These are phyloP conservation scores for Peribolospora kevripleyi DNA, from an alignment of 768 basidiomycete genomes.

Conservation along the genomic window DNA sequence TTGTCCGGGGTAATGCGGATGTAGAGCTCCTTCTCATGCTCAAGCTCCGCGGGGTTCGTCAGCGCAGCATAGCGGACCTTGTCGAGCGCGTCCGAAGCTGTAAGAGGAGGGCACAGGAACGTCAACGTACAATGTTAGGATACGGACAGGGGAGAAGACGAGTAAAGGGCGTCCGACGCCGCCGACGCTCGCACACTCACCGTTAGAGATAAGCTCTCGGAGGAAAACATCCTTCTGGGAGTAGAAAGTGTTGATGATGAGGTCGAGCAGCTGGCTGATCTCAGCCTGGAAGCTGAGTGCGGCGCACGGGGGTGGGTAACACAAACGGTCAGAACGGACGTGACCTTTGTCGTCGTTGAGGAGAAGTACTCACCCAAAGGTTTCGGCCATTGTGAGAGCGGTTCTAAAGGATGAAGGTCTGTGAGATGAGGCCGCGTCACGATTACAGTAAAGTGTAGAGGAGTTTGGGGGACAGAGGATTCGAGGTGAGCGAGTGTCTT, in stretches of 20 bases:
- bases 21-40: conserved; percentile 70
- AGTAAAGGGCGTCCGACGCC: not conserved
- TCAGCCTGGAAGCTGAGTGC: conserved; percentile 81
- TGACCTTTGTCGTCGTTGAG: too few relatives aligned
- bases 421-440: too few relatives aligned
- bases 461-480: too few relatives aligned
- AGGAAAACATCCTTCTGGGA: conserved; percentile 99
- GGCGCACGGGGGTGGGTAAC: too few relatives aligned
- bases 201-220: conserved; percentile 44
- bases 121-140: not conserved
- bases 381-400: too few relatives aligned
- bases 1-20: conserved; percentile 90
- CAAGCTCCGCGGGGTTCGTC: conserved; percentile 75
- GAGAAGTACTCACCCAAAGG: too few relatives aligned
- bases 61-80: conserved; percentile 91
- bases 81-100: conserved; percentile 92
- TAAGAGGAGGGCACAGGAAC: conserved; percentile 47
- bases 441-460: too few relatives aligned
- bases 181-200: conserved; percentile 3
- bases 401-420: too few relatives aligned
- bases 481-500: too few relatives aligned
- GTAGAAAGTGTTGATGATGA: conserved; percentile 99
- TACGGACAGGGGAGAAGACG: not conserved
- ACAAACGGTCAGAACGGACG: too few relatives aligned
- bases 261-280: conserved; percentile 92